Conservation (phyloP, 1,284 basidiomycete species). For the Heterobasidion parviporum region DNA sequence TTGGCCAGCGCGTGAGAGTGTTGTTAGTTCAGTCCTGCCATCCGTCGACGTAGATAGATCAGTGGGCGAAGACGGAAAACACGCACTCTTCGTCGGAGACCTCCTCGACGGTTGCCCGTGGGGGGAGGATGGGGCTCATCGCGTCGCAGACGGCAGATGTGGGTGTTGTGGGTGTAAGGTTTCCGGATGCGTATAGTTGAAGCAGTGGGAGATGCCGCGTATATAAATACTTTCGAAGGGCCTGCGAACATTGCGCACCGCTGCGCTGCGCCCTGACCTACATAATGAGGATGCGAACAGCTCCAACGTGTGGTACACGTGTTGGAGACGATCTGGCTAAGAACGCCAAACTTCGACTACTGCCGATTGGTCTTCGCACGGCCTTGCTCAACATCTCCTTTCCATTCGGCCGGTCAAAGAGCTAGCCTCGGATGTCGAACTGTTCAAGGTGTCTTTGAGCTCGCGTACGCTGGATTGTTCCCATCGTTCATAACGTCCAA, state of each 20-base stretch:
- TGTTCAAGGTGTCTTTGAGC: too few species aligned
- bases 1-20: too few species aligned
- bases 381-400: too few species aligned
- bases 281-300: not conserved
- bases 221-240: not conserved
- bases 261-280: not conserved
- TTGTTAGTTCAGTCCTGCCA: too few species aligned
- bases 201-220: not conserved
- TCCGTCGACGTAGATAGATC: too few species aligned
- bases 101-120: conserved; percentile 9
- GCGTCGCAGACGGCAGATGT: not conserved
- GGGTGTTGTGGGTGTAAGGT: not conserved
- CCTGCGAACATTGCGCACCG: not conserved
- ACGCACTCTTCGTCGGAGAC: conserved; percentile 10
- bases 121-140: conserved; percentile 1
- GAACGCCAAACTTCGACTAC: too few species aligned
- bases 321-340: not conserved
- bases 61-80: not conserved
- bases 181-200: too few species aligned
- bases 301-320: conserved; percentile 12
- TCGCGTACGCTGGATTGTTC: too few species aligned
- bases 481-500: too few species aligned
- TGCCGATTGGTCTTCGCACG: too few species aligned
- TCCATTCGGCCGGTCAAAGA: too few species aligned
- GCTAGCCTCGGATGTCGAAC: too few species aligned